Evolutionary conservation across 495 filamentous ascomycete species (phyloP), one percentile per base, ranked within the genome.

Genomic region (Durotheca rogersii): DNA sequence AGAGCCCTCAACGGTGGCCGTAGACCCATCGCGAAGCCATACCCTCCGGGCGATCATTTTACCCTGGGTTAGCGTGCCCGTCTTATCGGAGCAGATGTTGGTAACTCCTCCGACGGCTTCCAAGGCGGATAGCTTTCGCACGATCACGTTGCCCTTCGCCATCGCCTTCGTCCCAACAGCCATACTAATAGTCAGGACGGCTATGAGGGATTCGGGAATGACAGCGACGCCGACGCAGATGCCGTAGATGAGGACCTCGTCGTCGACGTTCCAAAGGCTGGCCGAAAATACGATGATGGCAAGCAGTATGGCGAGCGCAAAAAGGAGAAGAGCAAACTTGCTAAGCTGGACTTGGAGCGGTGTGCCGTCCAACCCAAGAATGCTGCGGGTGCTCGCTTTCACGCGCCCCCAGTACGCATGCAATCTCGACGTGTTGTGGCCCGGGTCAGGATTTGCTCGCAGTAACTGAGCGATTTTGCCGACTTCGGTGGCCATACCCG

Each of bases 181-280:
- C 75, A 88, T 84, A 14, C 84, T 88, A 53, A 89, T 87, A 1
- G 85, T 89, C 52, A 90, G 67, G 33, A 88, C 85, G 16, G 85
- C 86, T 37, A 88, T 86, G 41, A 90, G 72, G 51, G 83, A 87
- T 55, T 86, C 86, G 1, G 86, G 86, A 50, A 90, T 86, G 66
- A 88, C 85, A 10, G 84, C 84, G 6, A 88, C 84, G 12, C 82
- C 84, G 7, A 81, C 79, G 49, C 72, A 77, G 38, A 81, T 80
- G 46, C 76, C 77, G 65, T 88, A 87, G 53, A 88, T 81, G 43
- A 88, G 79, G 23, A 85, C 80, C 40, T 84, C 81, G 18, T 75
- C 77, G 30, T 78, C 74, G 44, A 79, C 72, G 18, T 79, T 69
- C 71, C 78, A 87, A 23, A 78, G 66, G 49, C 80, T 83, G 7